Evolutionary conservation across 2,329 filamentous ascomycete species (phyloP), one percentile per base, ranked within the genome.

Genomic region (Esteya vermicola): DNA sequence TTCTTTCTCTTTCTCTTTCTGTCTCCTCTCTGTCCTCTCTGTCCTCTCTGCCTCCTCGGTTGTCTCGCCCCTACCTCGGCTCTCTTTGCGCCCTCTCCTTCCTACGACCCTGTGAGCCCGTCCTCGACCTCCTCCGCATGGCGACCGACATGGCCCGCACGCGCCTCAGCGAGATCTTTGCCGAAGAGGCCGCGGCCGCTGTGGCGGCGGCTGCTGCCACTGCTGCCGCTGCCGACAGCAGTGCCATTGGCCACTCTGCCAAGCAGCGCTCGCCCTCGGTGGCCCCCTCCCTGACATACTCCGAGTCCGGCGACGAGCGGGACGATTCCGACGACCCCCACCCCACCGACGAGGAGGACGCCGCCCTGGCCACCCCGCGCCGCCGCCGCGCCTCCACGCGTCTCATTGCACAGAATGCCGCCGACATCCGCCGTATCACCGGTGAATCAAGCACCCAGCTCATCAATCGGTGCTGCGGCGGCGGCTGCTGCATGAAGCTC

Each of bases 331-430:
- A 59, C 36, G 59, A 59, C 36, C 57, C 63, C 46, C 63, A 63
- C 56, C 20, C 59, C 62, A 26, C 59, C 61, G 45, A 43, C 44
- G 57, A 35, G 10, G 43, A 44, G n/a, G 40, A 42, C 22, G 23
- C 38, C 3, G 39, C 39, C 4, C 36, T 45, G 31, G 38, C 45
- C 4, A 44, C 41, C 13, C 45, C 49, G 20, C 70, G 71, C 34
- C 64, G 60, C 23, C 70, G 79, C 39, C 77, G 79, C 39, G 81
- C 78, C 41, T 84, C 78, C 4, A 85, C 80, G 8, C 70, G 71
- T 13, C 65, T 85, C 33, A 77, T 79, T 49, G 71, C 74, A 33
- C 72, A 77, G 56, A 78, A 65, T 53, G 70, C 70, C 23, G 68
- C 66, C 36, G 75, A 79, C 47, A 68, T 79, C 31, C 70, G 72